A percentile compares a stretch with the other conserved stretches of the same genome.
These are phyloP conservation scores for Monilinia aucupariae DNA, from an alignment of 2,329 filamentous ascomycete species.

Conservation along the genomic window DNA sequence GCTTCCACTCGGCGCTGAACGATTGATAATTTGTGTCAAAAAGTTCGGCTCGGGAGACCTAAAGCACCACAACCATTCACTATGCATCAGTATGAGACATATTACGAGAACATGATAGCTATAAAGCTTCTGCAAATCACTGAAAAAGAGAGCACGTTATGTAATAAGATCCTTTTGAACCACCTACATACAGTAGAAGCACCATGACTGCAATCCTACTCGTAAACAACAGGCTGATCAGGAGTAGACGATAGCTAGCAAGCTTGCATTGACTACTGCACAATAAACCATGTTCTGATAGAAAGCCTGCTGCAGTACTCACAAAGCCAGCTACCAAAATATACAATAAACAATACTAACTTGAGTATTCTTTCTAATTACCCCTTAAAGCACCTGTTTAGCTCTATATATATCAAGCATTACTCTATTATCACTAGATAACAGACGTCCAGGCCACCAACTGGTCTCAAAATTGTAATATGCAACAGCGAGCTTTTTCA, in stretches of 20 bases:
- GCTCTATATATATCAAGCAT: neutral
- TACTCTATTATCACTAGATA: neutral
- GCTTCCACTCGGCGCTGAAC: neutral
- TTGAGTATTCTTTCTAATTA: neutral
- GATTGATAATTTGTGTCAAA: neutral
- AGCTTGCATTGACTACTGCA: neutral
- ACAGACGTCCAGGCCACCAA: neutral
- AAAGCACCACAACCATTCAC: neutral
- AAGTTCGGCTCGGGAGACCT: neutral
- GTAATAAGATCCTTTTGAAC: neutral
- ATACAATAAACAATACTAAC: too few species aligned
- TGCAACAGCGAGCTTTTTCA: neutral
- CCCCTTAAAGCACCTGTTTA: neutral
- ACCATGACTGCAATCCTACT: neutral
- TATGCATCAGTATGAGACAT: neutral
- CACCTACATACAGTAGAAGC: neutral
- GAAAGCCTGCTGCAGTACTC: accelerated
- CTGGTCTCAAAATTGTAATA: neutral
- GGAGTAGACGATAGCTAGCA: neutral
- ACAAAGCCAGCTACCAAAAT: neutral
- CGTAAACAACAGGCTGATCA: neutral
- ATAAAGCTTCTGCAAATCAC: neutral
- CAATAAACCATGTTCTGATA: neutral
- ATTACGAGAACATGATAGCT: neutral
- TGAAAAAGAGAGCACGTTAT: neutral